Conservation (phyloP, 1,284 basidiomycete species). For the Apiotrichum gracile region DNA sequence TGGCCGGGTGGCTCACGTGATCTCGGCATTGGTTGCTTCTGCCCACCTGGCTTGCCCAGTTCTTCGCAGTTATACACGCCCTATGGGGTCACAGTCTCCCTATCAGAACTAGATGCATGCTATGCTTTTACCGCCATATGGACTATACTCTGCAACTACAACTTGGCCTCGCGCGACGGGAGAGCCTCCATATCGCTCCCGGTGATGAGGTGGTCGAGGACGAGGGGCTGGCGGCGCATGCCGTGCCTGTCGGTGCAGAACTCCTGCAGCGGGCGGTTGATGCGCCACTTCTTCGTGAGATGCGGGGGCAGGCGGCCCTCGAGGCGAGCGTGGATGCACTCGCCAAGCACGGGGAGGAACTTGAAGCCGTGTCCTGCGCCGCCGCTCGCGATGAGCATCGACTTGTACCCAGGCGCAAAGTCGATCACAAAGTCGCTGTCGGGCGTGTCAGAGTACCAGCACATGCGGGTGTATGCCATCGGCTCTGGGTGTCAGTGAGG, state of each 20-base stretch:
- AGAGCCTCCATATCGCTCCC: constrained; percentile 2
- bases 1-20: too few species aligned
- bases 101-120: too few species aligned
- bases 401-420: constrained; percentile 54
- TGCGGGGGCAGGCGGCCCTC: constrained; percentile 57
- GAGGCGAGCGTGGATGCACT: constrained; percentile 61
- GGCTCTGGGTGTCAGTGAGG: constrained; percentile 43
- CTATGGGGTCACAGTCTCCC: too few species aligned
- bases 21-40: too few species aligned
- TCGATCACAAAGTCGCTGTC: constrained; percentile 78
- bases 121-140: too few species aligned
- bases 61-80: too few species aligned
- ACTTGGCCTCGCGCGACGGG: background rate
- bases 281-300: constrained; percentile 50
- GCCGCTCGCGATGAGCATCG: constrained; percentile 64
- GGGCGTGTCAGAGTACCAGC: constrained; percentile 58
- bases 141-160: background rate
- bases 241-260: constrained; percentile 12
- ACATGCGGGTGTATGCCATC: constrained; percentile 65
- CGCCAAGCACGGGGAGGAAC: constrained; percentile 64
- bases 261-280: background rate
- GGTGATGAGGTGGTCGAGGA: constrained; percentile 8
- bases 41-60: too few species aligned
- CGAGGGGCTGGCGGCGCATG: constrained; percentile 11
- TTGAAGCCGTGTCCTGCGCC: constrained; percentile 80